phyloP scores from a whole-genome alignment of 306 rosid species.

The Corylus americana region DNA sequence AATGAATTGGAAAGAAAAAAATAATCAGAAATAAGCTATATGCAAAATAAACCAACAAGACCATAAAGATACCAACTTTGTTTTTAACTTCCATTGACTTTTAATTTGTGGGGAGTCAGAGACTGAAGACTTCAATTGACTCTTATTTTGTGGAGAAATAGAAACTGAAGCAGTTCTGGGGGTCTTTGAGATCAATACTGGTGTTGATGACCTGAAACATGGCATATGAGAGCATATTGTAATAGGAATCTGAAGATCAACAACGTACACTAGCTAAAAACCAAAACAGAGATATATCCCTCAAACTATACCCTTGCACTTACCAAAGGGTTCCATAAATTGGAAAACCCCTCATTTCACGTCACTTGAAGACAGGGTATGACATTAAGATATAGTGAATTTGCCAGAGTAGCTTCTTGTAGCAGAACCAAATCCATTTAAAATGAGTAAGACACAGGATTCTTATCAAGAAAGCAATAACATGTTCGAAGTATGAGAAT shows the following conservation, averaged over 20 bases:
- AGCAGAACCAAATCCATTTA: background rate
- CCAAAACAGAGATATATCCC: constrained; percentile 10
- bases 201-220: constrained; percentile 57
- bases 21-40: constrained; percentile 1
- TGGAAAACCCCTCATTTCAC: background rate
- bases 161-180: constrained; percentile 44
- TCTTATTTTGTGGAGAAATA: constrained; percentile 52
- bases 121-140: constrained; percentile 46
- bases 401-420: background rate
- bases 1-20: constrained; percentile 25
- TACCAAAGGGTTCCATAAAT: constrained; percentile 19
- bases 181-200: constrained; percentile 45
- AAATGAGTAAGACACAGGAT: background rate
- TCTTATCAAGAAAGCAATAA: constrained; percentile 1
- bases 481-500: background rate
- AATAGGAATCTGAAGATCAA: background rate
- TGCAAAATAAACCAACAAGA: constrained; percentile 24
- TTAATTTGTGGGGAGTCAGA: constrained; percentile 49
- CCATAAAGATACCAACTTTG: constrained; percentile 66
- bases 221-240: constrained; percentile 17
- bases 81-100: constrained; percentile 59
- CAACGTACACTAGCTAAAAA: constrained; percentile 10
- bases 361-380: background rate
- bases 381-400: background rate
- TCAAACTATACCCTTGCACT: constrained; percentile 12